Evolutionary conservation across 805 yeast species (phyloP).

Genomic region (Candida tibetensis): DNA sequence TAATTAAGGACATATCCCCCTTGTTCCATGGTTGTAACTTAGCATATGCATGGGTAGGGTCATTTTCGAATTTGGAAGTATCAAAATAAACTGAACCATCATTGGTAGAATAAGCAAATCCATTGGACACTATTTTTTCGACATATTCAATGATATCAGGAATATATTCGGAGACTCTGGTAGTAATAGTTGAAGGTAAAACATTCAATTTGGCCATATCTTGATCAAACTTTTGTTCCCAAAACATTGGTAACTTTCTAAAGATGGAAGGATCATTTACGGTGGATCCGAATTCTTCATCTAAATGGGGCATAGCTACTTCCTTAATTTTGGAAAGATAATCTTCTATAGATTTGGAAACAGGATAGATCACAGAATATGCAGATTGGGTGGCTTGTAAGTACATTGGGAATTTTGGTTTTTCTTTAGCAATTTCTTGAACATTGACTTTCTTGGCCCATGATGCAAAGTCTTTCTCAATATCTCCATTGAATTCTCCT

Average conservation of each 20-base stretch:
- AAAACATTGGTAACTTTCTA: slow-evolving; percentile 75
- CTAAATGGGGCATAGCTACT: slow-evolving; percentile 71
- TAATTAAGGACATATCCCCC: slow-evolving; percentile 78
- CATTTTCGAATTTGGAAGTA: slow-evolving; percentile 73
- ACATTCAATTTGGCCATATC: slow-evolving; percentile 89
- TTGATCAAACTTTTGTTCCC: slow-evolving; percentile 82
- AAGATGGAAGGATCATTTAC: slow-evolving; percentile 86
- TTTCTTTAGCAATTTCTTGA: slow-evolving; percentile 46
- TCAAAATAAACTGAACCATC: slow-evolving; percentile 98
- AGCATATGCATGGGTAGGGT: slow-evolving; percentile 78
- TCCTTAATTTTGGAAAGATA: slow-evolving; percentile 62
- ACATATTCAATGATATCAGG: slow-evolving; percentile 89
- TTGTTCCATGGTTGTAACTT: slow-evolving; percentile 98
- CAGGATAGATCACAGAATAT: slow-evolving; percentile 38
- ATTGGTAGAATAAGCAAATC: slow-evolving; percentile 76
- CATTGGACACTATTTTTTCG: slow-evolving; percentile 67
- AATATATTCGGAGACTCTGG: slow-evolving; percentile 92
- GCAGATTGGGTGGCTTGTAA: slow-evolving; percentile 60
- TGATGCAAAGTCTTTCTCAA: slow-evolving; percentile 35
- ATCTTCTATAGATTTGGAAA: slow-evolving; percentile 24
- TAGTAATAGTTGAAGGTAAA: slow-evolving; percentile 76
- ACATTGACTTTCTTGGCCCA: slow-evolving; percentile 57
- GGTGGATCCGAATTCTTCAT: slow-evolving; percentile 64
- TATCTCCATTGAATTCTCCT: slow-evolving; percentile 36
- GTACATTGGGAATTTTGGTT: slow-evolving; percentile 90